Evolutionary conservation across 2,329 filamentous ascomycete genomes (phyloP).

Genomic region (Neopestalotiopsis sp.): DNA sequence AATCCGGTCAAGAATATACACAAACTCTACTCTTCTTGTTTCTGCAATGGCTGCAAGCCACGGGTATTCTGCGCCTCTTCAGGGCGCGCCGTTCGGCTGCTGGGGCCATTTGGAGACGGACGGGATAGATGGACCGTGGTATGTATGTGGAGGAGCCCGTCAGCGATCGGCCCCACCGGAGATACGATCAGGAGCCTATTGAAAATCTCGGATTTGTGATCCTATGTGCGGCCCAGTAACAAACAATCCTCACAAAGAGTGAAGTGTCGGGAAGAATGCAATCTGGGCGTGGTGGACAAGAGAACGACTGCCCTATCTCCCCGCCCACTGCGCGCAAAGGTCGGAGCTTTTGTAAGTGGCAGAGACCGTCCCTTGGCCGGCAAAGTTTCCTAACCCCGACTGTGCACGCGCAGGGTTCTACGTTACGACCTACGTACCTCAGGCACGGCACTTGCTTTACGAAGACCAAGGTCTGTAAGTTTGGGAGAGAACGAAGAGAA

Average conservation of each 20-base stretch:
- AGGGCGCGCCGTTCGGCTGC: not conserved
- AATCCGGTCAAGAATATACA: not conserved
- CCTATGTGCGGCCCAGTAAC: not conserved
- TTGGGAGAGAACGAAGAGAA: too few relatives aligned
- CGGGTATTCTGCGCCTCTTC: conserved; percentile 15
- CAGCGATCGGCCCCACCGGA: not conserved
- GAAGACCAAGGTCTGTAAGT: too few relatives aligned
- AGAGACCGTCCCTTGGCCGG: not conserved
- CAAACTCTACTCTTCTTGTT: conserved; percentile 16
- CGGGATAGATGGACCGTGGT: too few relatives aligned
- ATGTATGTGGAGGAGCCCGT: not conserved
- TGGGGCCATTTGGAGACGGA: not conserved
- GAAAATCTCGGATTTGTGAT: not conserved
- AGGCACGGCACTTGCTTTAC: too few relatives aligned
- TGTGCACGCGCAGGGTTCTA: not conserved
- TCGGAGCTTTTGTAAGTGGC: not conserved
- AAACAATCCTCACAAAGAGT: not conserved
- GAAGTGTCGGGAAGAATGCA: too few relatives aligned
- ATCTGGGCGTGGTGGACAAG: too few relatives aligned
- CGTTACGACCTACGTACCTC: not conserved
- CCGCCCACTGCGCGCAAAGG: too few relatives aligned
- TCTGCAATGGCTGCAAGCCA: conserved; percentile 11
- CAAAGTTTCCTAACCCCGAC: not conserved
- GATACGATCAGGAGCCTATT: not conserved
- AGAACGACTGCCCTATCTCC: too few relatives aligned